Evolutionary conservation across 129 eudicot species (phyloP).

Genomic region (Silybum marianum): DNA sequence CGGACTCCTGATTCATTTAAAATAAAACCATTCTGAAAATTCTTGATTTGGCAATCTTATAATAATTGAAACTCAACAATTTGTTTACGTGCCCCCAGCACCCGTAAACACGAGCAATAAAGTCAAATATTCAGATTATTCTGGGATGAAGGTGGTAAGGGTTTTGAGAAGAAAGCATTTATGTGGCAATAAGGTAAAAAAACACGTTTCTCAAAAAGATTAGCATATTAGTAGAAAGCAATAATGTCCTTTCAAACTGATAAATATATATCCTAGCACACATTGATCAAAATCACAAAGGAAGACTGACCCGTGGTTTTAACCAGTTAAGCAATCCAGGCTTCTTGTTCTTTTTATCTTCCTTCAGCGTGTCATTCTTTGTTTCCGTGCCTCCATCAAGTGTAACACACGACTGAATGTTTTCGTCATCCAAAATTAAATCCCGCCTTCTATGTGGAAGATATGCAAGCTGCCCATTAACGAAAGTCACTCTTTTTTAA

Average conservation of each 20-base stretch:
- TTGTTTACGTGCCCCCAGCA: neutral
- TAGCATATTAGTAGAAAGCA: neutral
- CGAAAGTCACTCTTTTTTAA: neutral
- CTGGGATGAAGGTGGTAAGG: neutral
- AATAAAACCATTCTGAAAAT: neutral
- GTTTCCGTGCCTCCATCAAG: slow-evolving; percentile 57
- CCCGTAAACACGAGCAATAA: neutral
- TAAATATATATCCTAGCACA: neutral
- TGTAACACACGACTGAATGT: slow-evolving; percentile 52
- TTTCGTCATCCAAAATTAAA: slow-evolving; percentile 68
- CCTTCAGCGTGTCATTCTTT: slow-evolving; percentile 58
- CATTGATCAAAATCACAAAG: slow-evolving; percentile 8
- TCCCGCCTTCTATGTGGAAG: slow-evolving; percentile 77
- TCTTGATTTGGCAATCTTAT: neutral
- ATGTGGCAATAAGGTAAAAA: neutral
- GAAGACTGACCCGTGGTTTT: slow-evolving; percentile 63
- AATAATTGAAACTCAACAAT: neutral
- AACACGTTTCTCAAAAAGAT: neutral
- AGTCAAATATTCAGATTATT: neutral
- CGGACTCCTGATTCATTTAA: neutral
- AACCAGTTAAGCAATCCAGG: slow-evolving; percentile 83
- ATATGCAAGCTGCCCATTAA: slow-evolving; percentile 68
- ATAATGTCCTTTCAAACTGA: neutral
- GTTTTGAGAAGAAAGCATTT: neutral
- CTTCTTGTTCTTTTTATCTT: slow-evolving; percentile 67